phyloP scores from a whole-genome alignment of 257 asterid species.

The Forsythia viridissima region DNA sequence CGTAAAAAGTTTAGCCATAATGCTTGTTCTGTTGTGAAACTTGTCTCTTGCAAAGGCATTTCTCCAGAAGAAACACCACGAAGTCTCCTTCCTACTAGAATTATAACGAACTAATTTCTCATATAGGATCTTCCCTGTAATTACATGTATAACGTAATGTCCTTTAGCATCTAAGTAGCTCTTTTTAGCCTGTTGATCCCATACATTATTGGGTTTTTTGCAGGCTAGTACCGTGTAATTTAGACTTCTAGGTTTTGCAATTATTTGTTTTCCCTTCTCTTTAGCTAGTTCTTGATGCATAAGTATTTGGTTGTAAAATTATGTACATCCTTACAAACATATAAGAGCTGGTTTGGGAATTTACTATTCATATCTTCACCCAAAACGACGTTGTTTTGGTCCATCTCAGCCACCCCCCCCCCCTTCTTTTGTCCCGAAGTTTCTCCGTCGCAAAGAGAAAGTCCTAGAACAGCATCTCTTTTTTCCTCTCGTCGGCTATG shows the following conservation, averaged over 20 bases:
- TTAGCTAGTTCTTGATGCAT: slow-evolving; percentile 7
- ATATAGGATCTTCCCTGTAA: slow-evolving; percentile 26
- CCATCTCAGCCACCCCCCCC: too few species aligned
- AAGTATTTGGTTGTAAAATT: slow-evolving; percentile 11
- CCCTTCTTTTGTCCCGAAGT: too few species aligned
- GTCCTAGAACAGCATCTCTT: too few species aligned
- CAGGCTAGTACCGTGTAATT: slow-evolving; percentile 15
- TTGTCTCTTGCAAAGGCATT: slow-evolving; percentile 38
- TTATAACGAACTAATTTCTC: slow-evolving; percentile 41
- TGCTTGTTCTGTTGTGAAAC: slow-evolving; percentile 53
- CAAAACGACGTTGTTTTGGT: too few species aligned
- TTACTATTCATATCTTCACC: too few species aligned
- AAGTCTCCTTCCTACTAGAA: slow-evolving; percentile 56
- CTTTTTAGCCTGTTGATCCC: slow-evolving; percentile 25
- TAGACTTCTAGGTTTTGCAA: neutral
- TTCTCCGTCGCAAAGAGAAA: too few species aligned
- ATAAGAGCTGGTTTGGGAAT: neutral
- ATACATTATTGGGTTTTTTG: slow-evolving; percentile 20
- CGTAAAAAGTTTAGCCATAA: slow-evolving; percentile 48
- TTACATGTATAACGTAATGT: slow-evolving; percentile 23
- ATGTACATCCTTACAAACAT: neutral
- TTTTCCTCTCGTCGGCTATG: too few species aligned
- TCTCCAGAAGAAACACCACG: slow-evolving; percentile 27
- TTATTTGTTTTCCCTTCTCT: neutral
- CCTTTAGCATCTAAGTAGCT: slow-evolving; percentile 27